Evolutionary conservation across 148 eudicot species (phyloP).

Genomic region (Amaranthus cruentus): DNA sequence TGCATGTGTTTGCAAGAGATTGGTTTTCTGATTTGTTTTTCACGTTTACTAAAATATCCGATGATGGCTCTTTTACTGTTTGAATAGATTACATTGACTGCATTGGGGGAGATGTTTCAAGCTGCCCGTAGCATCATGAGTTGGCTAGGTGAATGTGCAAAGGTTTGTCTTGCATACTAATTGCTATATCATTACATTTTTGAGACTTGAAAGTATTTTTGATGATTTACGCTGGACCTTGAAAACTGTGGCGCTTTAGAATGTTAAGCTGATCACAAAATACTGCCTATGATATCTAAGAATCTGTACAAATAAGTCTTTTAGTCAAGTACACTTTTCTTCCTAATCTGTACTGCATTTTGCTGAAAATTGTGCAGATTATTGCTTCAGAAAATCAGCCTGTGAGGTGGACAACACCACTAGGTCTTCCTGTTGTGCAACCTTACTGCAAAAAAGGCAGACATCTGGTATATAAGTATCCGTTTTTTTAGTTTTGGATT

Average conservation of each 20-base stretch:
- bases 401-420: constrained; percentile 87
- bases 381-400: constrained; percentile 89
- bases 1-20: background rate
- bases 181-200: too few species aligned
- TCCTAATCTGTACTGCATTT: background rate
- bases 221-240: too few species aligned
- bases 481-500: background rate
- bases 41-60: background rate
- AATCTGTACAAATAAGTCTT: background rate
- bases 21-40: background rate
- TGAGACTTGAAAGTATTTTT: too few species aligned
- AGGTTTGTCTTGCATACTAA: constrained; percentile 47
- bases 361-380: constrained; percentile 39
- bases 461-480: constrained; percentile 42
- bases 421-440: constrained; percentile 98
- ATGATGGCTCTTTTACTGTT: constrained; percentile 15
- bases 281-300: too few species aligned
- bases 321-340: background rate
- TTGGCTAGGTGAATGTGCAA: constrained; percentile 99
- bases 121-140: constrained; percentile 91
- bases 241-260: too few species aligned
- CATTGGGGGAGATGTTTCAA: constrained; percentile 92
- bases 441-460: constrained; percentile 71
- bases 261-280: background rate
- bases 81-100: constrained; percentile 72